Evolutionary conservation across 805 yeast species (phyloP), one percentile per base, ranked within the genome.

Genomic region (Saturnispora serradocipensis): DNA sequence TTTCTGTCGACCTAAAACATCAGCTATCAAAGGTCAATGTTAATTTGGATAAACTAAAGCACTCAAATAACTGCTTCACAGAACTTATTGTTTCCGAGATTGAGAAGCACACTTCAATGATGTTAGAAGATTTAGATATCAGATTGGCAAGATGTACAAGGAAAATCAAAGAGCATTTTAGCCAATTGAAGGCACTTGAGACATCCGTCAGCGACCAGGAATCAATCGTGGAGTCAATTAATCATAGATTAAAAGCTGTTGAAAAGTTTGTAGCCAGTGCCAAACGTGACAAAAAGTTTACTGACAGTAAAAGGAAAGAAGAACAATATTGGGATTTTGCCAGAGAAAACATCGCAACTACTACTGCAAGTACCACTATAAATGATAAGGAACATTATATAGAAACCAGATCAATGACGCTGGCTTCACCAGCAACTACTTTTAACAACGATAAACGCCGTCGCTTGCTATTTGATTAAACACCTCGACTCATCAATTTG

Each of bases 1-100:
- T 57, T 24, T 50, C 58, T 6, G 43, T 43, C 22, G 52, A 50
- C 24, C 39, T 58, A 36, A 47, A 53, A 3, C 28, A 36, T 4
- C 46, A 49, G 10, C 46, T 55, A 24, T 32, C 44, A 35, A 24
- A 43, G 5, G 50, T 49, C 5, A 47, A 49, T 2, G 22, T 24
- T n/a, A 40, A 51, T 44, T 38, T 55, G 3, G 42, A 38, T 32
- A 45, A 50, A 20, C 22, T 54, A 2, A 54, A 54, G 35, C 43
- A 38, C 16, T 9, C 27, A 5, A 39, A 46, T 5, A 20, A 13
- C n/a, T 45, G 48, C 24, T 50, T 39, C 16, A 42, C 46, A 22
- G 49, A 49, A 27, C 10, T 49, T 4, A 27, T 48, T 3, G 28
- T 42, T n/a, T 28, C 36, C 6, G 43, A 46, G 15, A 35, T 46